Base-by-base conservation (phyloP, 2,329 filamentous ascomycete genomes). In the Neoscytalidium dimidiatum region DNA sequence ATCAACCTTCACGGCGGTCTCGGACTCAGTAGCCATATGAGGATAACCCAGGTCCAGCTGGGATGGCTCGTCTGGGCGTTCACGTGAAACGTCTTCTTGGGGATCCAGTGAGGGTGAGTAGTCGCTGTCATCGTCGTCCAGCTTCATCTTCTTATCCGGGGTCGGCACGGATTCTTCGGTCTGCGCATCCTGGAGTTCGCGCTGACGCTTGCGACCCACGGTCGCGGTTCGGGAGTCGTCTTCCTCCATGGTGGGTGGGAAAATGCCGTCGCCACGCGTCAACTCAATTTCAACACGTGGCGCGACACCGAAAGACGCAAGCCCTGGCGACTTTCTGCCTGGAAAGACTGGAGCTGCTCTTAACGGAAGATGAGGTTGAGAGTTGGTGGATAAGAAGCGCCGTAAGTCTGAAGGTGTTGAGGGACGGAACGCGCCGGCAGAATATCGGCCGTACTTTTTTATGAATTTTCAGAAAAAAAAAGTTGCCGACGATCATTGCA, bases 161-260 rank as follows among this genome's bases (percentile, higher is more conserved):
- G 38, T 62, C 33, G 49, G 19, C 17, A 23, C 35, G 2, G 5
- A 35, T 2, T 6, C 26, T 26, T 48, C 49, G 33, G 38, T 3
- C 28, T 44, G 31, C 23, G 53, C 44, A 17, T 52, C 53, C 26
- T 65, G 53, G 7, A 31, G 21, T 2, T 53, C 61, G 49, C 61
- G 61, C 41, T 64, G 48, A 19, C 79, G 79, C 70, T 77, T 78
- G 41, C 71, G 68, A 17, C 80, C 80, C 26, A 83, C 73, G 2
- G 77, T 74, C 51, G 79, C 79, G 41, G 80, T 84, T 53, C 82
- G 76, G 19, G 82, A 84, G 68, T 84, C 77, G 62, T 68, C 68
- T 44, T 66, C 52, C 41, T 53, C 51, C 61, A 64, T 64, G 28
- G 4, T 35, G 35, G 48, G 21, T 11, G 8, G 28, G 6, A 31